A percentile compares a stretch with the other conserved stretches of the same genome.
Conservation (phyloP, 495 filamentous ascomycete species). For the Annulohypoxylon stygium region DNA sequence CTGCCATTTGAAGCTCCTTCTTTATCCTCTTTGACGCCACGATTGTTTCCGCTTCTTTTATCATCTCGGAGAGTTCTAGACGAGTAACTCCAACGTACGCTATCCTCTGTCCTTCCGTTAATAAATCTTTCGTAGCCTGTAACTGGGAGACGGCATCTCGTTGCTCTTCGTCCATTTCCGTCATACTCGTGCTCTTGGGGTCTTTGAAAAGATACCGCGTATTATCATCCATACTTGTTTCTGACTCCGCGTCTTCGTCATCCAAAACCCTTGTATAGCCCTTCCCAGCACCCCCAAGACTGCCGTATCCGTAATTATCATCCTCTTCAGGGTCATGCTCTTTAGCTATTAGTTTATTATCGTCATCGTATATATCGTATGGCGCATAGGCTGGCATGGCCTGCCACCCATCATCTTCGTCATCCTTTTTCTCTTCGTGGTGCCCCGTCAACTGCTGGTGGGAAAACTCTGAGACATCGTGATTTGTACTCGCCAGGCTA, state of each 20-base stretch:
- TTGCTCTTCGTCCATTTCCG: conserved; percentile 74
- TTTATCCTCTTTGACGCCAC: conserved; percentile 68
- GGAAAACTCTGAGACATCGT: conserved; percentile 83
- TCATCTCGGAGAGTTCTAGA: conserved; percentile 82
- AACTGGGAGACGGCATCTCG: conserved; percentile 90
- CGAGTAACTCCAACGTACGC: conserved; percentile 94
- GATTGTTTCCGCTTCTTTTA: conserved; percentile 71
- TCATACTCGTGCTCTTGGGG: conserved; percentile 67
- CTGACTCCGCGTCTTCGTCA: conserved; percentile 93
- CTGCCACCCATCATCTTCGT: conserved; percentile 82
- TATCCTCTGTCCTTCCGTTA: conserved; percentile 95
- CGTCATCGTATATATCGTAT: conserved; percentile 95
- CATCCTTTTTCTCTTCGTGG: conserved; percentile 60
- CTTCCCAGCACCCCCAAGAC: conserved; percentile 87
- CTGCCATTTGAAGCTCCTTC: conserved; percentile 74
- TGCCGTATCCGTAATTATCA: conserved; percentile 77
- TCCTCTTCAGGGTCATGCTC: conserved; percentile 79
- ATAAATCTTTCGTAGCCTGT: conserved; percentile 93
- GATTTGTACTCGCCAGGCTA: conserved; percentile 46
- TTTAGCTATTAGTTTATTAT: conserved; percentile 84
- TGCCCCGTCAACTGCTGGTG: conserved; percentile 82
- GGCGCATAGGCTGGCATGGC: conserved; percentile 92
- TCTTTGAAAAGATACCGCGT: conserved; percentile 94
- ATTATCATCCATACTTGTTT: conserved; percentile 97
- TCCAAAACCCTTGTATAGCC: conserved; percentile 94